Percentiles rank a stretch among this genome's conserved stretches.
Conservation (phyloP, 129 eudicot species). For the Apium graveolens region DNA sequence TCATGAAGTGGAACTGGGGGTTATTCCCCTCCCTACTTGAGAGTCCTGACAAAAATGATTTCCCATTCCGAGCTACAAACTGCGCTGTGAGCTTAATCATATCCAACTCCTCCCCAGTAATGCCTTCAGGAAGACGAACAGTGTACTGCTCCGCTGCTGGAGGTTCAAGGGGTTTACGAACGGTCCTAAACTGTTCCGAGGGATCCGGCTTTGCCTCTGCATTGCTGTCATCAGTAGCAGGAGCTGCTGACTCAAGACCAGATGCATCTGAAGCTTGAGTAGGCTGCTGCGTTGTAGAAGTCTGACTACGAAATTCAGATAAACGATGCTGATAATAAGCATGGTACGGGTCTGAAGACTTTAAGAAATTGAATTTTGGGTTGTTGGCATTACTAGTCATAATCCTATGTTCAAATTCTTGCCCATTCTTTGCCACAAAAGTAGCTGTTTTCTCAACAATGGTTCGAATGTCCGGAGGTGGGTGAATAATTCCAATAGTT, state of each 20-base stretch:
- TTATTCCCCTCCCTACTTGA: slow-evolving; percentile 76
- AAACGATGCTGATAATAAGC: slow-evolving; percentile 84
- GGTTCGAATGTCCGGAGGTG: slow-evolving; percentile 80
- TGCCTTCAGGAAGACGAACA: slow-evolving; percentile 87
- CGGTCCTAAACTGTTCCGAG: slow-evolving; percentile 65
- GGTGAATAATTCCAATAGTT: slow-evolving; percentile 83
- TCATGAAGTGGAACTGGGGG: slow-evolving; percentile 81
- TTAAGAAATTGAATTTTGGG: slow-evolving; percentile 76
- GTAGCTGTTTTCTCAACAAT: slow-evolving; percentile 79
- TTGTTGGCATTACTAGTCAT: slow-evolving; percentile 63
- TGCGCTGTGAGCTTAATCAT: slow-evolving; percentile 74
- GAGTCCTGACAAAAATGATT: slow-evolving; percentile 68
- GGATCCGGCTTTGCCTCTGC: slow-evolving; percentile 52
- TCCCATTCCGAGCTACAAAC: slow-evolving; percentile 71
- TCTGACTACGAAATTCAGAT: slow-evolving; percentile 59
- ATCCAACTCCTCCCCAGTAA: slow-evolving; percentile 82
- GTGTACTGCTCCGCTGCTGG: slow-evolving; percentile 92
- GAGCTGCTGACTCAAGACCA: slow-evolving; percentile 29
- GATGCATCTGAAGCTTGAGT: slow-evolving; percentile 36
- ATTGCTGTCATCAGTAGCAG: slow-evolving; percentile 35
- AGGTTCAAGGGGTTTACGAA: slow-evolving; percentile 70
- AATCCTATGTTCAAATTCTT: slow-evolving; percentile 78
- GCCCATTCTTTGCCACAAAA: slow-evolving; percentile 88
- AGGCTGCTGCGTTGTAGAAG: slow-evolving; percentile 32
- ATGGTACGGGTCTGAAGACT: slow-evolving; percentile 80